Percentiles rank a stretch among this genome's conserved stretches.
Conservation (phyloP, 345 rosid species). For the Ailanthus altissimus region DNA sequence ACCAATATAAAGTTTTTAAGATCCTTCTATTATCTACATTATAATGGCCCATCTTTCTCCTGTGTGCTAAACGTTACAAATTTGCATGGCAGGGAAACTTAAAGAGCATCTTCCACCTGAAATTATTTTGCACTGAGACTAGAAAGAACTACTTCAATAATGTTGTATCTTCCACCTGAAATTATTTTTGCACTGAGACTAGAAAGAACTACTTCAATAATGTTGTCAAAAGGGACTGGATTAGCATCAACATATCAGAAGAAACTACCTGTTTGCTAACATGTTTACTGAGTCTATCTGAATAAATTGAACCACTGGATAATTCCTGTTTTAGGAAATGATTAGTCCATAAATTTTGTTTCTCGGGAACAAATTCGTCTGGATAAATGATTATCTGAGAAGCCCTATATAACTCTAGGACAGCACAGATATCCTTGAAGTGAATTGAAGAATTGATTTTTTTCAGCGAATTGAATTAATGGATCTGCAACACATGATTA, state of each 20-base stretch:
- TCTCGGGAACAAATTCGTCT: constrained; percentile 51
- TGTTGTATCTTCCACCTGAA: constrained; percentile 59
- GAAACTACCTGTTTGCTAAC: constrained; percentile 46
- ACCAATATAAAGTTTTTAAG: constrained; percentile 66
- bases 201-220: neutral
- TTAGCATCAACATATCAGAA: neutral
- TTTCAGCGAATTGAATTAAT: constrained; percentile 50
- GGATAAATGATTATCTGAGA: constrained; percentile 51
- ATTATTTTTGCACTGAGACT: neutral
- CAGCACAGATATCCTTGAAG: constrained; percentile 61
- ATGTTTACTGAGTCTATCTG: constrained; percentile 31
- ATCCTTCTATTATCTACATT: constrained; percentile 41
- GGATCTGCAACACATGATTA: constrained; percentile 47
- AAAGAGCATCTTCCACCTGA: constrained; percentile 72
- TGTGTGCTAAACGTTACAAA: constrained; percentile 56
- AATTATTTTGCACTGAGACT: constrained; percentile 12
- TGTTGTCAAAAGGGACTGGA: neutral
- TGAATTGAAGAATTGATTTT: constrained; percentile 51
- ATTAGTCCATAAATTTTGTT: constrained; percentile 56
- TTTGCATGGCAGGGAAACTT: constrained; percentile 50
- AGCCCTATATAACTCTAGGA: constrained; percentile 68
- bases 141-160: neutral
- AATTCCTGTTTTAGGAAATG: constrained; percentile 50
- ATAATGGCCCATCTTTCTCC: constrained; percentile 57
- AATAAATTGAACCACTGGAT: constrained; percentile 35